These are phyloP conservation scores for Colletotrichum tropicicola DNA, from an alignment of 2,329 filamentous ascomycete genomes.

Conservation along the genomic window DNA sequence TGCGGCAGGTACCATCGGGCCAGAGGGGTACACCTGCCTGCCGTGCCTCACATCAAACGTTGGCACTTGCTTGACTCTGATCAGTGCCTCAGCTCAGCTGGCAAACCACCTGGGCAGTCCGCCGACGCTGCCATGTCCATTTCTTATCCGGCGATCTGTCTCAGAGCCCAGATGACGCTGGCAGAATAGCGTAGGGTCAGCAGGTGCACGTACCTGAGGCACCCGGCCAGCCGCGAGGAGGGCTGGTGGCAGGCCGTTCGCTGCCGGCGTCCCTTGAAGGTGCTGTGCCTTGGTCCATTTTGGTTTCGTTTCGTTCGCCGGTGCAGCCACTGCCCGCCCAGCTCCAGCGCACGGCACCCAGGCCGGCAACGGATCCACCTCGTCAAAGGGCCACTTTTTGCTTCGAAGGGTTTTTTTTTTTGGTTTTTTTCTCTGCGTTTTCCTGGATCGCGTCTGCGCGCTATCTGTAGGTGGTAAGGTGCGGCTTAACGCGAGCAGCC, in stretches of 20 bases:
- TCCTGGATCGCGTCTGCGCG: conserved; percentile 8
- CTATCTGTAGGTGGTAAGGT: not conserved
- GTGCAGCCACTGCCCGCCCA: conserved; percentile 14
- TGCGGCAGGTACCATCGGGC: not conserved
- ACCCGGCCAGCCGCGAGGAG: not conserved
- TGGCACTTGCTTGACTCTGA: too few relatives aligned
- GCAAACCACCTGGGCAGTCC: too few relatives aligned
- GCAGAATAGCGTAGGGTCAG: too few relatives aligned
- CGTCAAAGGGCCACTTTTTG: not conserved
- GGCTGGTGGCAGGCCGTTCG: conserved; percentile 2
- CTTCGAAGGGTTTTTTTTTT: conserved; percentile 37
- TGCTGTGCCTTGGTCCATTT: conserved; percentile 1
- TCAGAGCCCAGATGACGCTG: too few relatives aligned
- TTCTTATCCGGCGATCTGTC: too few relatives aligned
- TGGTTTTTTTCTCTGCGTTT: conserved; percentile 40
- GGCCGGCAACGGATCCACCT: not conserved
- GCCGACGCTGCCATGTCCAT: too few relatives aligned
- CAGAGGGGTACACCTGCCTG: not conserved
- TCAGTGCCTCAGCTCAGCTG: too few relatives aligned
- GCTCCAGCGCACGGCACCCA: conserved; percentile 2
- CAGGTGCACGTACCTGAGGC: not conserved
- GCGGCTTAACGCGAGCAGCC: not conserved
- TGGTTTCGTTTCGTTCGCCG: conserved; percentile 21
- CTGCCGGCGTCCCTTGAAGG: conserved; percentile 8
- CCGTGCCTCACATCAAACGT: not conserved